Evolutionary conservation across 2,329 filamentous ascomycete genomes (phyloP), one percentile per base, ranked within the genome.

Genomic region (Xylariales sp.): DNA sequence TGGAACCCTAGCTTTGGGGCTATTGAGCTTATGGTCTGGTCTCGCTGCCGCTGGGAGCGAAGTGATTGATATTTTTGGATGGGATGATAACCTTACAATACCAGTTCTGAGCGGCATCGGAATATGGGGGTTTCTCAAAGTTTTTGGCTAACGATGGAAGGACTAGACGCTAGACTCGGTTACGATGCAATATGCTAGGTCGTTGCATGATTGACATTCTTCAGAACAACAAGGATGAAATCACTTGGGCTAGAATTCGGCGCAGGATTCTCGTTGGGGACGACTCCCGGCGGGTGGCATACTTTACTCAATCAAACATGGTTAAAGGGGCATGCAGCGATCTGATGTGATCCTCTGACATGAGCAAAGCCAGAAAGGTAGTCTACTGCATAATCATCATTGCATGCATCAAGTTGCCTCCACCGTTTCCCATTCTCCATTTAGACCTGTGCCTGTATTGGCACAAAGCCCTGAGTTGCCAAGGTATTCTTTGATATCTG

Each of bases 11-110:
- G 93, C 93, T 1, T 71, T 97, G 25, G 84, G 80, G 4, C 70
- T 88, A 44, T 81, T 97, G 78, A 88, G 88, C 58, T 50, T 95
- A 28, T 88, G 86, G 68, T 90, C 90, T 5, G 93, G 93, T n/a
- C 65, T 97, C 31, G 80, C 91, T 40, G 93, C 89, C 31, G 88
- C 89, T 43, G 82, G 82, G 32, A 96, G 89, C 57, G 93, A 98
- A 65, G 85, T 91, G 12, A 74, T 95, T 33, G 89, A 98, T 65
- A 58, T 97, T 1, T 96, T 89, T 60, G 88, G 89, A 35, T 90
- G 88, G 86, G 93, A 98, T 58, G 93, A 98, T 66, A 98, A 98
- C 64, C 71, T 98, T 54, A 97, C 91, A 37, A 98, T 98, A 62
- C 93, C 93, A 2, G 81, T 95, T 19, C 72, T 98, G 37, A 95